Conservation (phyloP, 306 rosid genomes). For the Clitoria ternatea region DNA sequence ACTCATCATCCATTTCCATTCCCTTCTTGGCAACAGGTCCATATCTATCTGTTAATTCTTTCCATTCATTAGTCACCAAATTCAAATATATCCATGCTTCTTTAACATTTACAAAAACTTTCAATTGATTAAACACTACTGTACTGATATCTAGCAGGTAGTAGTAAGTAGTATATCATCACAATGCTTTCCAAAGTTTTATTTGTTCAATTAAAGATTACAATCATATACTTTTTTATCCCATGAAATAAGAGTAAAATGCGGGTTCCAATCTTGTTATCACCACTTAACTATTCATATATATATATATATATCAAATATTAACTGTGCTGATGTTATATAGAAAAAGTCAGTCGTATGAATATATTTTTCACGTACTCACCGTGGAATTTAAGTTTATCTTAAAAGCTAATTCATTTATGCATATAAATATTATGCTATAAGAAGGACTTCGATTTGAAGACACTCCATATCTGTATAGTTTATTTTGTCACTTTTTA, state of each 20-base stretch:
- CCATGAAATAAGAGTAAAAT: no score
- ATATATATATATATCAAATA: no score
- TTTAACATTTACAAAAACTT: neutral
- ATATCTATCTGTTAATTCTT: no score
- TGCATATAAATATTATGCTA: no score
- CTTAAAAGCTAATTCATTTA: neutral
- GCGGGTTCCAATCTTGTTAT: no score
- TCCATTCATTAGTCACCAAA: neutral
- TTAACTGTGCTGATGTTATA: no score
- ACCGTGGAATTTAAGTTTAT: neutral
- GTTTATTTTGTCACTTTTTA: neutral
- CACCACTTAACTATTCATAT: no score
- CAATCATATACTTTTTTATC: no score
- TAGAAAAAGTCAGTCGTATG: no score
- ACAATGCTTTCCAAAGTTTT: neutral
- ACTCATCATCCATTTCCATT: constrained; percentile 77
- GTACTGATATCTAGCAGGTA: neutral
- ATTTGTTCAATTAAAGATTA: no score
- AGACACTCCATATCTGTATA: constrained; percentile 28
- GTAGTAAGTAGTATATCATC: neutral
- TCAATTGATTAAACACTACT: neutral
- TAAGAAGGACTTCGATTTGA: constrained; percentile 36
- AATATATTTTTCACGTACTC: no score
- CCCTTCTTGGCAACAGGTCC: constrained; percentile 94
- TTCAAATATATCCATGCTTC: neutral